Evolutionary conservation across 441 rosid genomes (phyloP).

Genomic region (Aquilaria agallochum): DNA sequence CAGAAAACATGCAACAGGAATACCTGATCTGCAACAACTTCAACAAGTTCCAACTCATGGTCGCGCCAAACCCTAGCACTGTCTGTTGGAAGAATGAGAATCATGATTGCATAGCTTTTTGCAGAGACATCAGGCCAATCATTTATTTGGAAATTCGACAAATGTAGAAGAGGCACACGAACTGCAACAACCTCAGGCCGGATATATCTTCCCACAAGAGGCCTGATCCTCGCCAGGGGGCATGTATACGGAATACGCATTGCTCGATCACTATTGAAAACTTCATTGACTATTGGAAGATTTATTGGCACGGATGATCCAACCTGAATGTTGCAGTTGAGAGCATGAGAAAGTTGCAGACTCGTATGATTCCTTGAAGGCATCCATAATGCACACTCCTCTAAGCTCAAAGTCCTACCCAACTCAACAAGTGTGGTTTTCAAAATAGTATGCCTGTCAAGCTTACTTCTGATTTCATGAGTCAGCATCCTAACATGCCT

Average conservation of each 20-base stretch:
- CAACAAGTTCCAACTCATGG: conserved; percentile 91
- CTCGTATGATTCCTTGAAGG: conserved; percentile 61
- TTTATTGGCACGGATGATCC: conserved; percentile 60
- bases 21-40: conserved; percentile 96
- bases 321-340: conserved; percentile 53
- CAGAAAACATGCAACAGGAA: conserved; percentile 14
- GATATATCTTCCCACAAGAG: conserved; percentile 52
- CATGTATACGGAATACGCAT: conserved; percentile 64
- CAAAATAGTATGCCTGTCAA: conserved; percentile 75
- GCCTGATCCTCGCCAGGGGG: conserved; percentile 72
- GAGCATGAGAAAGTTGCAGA: conserved; percentile 75
- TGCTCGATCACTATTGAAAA: conserved; percentile 63
- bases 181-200: conserved; percentile 88
- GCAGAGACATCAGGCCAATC: conserved; percentile 84
- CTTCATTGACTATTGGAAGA: conserved; percentile 52
- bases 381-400: conserved; percentile 98
- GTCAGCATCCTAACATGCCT: conserved; percentile 96
- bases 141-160: conserved; percentile 74
- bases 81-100: conserved; percentile 80
- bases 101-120: conserved; percentile 80
- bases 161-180: conserved; percentile 85
- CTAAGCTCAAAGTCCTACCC: conserved; percentile 74
- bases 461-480: conserved; percentile 91
- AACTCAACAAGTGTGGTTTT: conserved; percentile 88
- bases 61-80: conserved; percentile 85